phyloP scores from a whole-genome alignment of 2,329 filamentous ascomycete genomes.

The Colletotrichum karsti region DNA sequence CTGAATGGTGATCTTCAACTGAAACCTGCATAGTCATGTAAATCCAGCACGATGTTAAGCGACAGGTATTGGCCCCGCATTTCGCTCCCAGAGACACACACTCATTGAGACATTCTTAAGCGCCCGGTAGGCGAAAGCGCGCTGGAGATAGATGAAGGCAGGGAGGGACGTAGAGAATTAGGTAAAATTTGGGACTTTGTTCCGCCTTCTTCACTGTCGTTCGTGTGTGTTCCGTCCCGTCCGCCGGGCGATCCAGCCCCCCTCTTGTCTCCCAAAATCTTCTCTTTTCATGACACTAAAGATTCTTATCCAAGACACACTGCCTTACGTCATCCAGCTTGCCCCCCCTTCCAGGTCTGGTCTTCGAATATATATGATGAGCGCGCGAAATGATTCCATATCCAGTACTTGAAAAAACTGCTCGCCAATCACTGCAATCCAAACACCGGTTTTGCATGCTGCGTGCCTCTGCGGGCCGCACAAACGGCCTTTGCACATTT shows the following conservation, averaged over 20 bases:
- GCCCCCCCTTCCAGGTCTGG: neutral
- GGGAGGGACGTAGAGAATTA: slow-evolving; percentile 10
- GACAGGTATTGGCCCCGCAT: neutral
- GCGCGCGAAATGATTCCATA: neutral
- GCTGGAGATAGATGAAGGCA: neutral
- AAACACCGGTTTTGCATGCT: slow-evolving; percentile 13
- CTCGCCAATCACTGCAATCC: neutral
- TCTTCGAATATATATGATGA: neutral
- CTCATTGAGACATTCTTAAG: neutral
- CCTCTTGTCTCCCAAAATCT: neutral
- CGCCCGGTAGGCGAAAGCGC: neutral
- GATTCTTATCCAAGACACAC: neutral
- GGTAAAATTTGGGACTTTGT: slow-evolving; percentile 21
- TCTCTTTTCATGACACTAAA: neutral
- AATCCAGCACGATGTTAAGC: too few species aligned
- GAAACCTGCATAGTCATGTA: neutral
- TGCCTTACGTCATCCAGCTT: neutral
- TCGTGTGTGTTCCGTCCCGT: neutral
- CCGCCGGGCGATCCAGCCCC: neutral
- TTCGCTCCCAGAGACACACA: neutral
- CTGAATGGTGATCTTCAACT: neutral
- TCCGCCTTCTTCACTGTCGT: neutral
- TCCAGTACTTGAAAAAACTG: neutral
- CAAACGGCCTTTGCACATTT: neutral
- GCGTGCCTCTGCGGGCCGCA: neutral